Percentiles rank a stretch among this genome's conserved stretches.
Conservation (phyloP, 768 basidiomycete species). For the Coprinellus micaceus region DNA sequence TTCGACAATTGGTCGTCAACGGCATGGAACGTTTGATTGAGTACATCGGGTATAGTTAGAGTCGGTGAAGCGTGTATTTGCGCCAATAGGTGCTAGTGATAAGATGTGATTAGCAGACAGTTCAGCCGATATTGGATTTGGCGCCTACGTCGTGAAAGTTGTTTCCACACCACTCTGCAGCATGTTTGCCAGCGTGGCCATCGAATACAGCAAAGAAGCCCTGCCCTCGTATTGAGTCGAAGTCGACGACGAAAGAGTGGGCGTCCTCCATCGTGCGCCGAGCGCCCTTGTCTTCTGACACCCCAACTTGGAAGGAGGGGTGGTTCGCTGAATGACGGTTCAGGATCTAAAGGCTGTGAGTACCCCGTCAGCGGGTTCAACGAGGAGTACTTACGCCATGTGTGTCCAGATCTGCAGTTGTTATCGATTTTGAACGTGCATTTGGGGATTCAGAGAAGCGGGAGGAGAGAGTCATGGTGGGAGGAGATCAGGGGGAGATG, state of each 20-base stretch:
- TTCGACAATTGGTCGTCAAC: slow-evolving; percentile 83
- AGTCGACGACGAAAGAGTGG: slow-evolving; percentile 95
- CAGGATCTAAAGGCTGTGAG: slow-evolving; percentile 44
- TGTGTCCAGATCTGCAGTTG: slow-evolving; percentile 73
- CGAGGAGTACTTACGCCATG: slow-evolving; percentile 54
- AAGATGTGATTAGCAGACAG: neutral
- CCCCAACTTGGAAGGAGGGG: slow-evolving; percentile 63
- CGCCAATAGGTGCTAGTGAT: slow-evolving; percentile 52
- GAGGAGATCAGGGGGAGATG: slow-evolving; percentile 1
- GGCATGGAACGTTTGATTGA: slow-evolving; percentile 91
- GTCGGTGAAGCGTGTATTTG: slow-evolving; percentile 59
- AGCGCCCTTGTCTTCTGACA: slow-evolving; percentile 83
- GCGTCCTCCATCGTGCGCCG: slow-evolving; percentile 96
- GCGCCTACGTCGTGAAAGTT: slow-evolving; percentile 83
- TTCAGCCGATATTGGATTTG: neutral
- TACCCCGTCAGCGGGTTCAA: neutral
- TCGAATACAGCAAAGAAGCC: slow-evolving; percentile 99
- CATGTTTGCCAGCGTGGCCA: slow-evolving; percentile 97
- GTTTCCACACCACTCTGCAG: slow-evolving; percentile 97
- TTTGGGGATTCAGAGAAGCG: slow-evolving; percentile 62
- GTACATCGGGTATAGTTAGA: slow-evolving; percentile 73
- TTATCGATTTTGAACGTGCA: slow-evolving; percentile 79
- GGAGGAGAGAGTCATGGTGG: slow-evolving; percentile 26
- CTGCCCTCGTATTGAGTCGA: slow-evolving; percentile 85
- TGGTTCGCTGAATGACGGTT: slow-evolving; percentile 73